Base-by-base conservation (phyloP, 768 basidiomycete genomes). In the Lactifluus piperatus region DNA sequence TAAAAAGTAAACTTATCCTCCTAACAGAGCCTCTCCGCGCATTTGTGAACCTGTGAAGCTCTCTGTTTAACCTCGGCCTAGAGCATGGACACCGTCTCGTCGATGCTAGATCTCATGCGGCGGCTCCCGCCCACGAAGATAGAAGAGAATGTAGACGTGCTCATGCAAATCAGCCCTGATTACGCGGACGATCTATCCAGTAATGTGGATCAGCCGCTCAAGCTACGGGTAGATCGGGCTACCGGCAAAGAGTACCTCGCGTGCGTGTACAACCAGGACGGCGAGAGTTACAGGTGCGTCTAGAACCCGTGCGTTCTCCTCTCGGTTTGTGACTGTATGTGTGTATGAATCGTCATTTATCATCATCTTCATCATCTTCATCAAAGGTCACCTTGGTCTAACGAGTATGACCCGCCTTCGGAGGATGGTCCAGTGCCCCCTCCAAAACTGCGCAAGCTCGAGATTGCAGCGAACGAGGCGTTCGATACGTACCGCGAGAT, bases 351-450 rank as follows among this genome's bases (percentile, higher is more conserved):
- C n/a, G n/a, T n/a, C n/a, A n/a, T n/a, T n/a, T n/a, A n/a, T n/a
- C n/a, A n/a, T n/a, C n/a, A n/a, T n/a, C n/a, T n/a, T n/a, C n/a
- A n/a, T n/a, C n/a, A n/a, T n/a, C n/a, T n/a, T n/a, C n/a, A n/a
- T n/a, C n/a, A n/a, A n/a, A 99, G 95, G 67, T 99, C 97, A 2
- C 97, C 97, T 8, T 98, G 95, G 94, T 94, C 94, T 24, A 99
- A 98, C 70, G 86, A 90, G 69, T 99, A 98, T 69, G 86, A 93
- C 62, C 91, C 94, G 24, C 88, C 88, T 1, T 71, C 93, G 46
- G 86, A 94, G 20, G 91, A 95, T 63, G 95, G 92, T 2, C 94
- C 94, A 4, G 75, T 82, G 2, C 97, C 97, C 0, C 84, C 87
- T 8, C 73, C 85, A 18, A 90, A 86, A 68, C 80, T 98, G 58